Conservation (phyloP, 2,329 filamentous ascomycete genomes). For the Fusarium cyanostomum region DNA sequence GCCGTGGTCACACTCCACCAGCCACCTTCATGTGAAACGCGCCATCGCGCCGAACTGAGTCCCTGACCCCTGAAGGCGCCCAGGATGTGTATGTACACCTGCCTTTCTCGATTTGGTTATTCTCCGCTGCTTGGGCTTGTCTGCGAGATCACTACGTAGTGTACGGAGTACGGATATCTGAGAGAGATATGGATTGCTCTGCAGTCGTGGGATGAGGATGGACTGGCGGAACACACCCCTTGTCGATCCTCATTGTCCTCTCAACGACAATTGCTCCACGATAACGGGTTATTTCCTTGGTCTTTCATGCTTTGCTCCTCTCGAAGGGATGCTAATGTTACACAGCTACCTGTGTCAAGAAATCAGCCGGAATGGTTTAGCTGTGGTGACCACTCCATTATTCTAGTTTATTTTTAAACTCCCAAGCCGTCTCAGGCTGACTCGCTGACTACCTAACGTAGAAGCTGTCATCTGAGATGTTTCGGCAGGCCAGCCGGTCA, state of each 20-base stretch:
- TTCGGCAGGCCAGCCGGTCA: neutral
- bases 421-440: neutral
- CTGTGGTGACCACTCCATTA: no score
- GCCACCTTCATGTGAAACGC: slow-evolving; percentile 30
- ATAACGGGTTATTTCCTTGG: slow-evolving; percentile 1
- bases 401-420: no score
- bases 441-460: slow-evolving; percentile 10
- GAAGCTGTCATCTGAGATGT: neutral
- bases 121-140: slow-evolving; percentile 1
- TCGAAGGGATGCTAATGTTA: slow-evolving; percentile 3
- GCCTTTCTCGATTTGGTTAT: slow-evolving; percentile 24
- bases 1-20: slow-evolving; percentile 18
- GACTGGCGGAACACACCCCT: neutral
- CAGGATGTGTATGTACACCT: slow-evolving; percentile 14
- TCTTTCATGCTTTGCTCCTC: slow-evolving; percentile 2
- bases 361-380: no score
- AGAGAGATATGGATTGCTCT: neutral
- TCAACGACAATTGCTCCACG: slow-evolving; percentile 15
- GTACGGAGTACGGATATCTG: neutral
- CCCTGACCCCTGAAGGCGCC: slow-evolving; percentile 13
- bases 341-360: neutral
- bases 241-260: slow-evolving; percentile 34
- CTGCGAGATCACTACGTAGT: neutral
- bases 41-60: slow-evolving; percentile 32
- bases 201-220: slow-evolving; percentile 8